Conservation (phyloP, 768 basidiomycete species). For the Boletales sp. region DNA sequence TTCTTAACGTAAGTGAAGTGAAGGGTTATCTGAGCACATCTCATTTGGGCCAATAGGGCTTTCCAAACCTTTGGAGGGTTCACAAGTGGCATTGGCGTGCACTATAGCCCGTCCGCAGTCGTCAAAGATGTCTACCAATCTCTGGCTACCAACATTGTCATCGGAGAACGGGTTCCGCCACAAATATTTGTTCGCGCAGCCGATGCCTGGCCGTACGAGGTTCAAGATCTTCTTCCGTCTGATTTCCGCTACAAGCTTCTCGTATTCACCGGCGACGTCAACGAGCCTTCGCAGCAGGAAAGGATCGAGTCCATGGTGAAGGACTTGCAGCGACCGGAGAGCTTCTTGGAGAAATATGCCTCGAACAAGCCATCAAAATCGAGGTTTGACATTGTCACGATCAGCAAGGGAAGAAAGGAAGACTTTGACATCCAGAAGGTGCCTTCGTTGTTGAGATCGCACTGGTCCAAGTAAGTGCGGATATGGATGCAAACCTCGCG, state of each 20-base stretch:
- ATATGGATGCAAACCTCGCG: neutral
- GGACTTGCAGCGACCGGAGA: slow-evolving; percentile 21
- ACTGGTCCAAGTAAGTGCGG: slow-evolving; percentile 40
- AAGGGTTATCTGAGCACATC: neutral
- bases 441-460: slow-evolving; percentile 31
- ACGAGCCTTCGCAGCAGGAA: slow-evolving; percentile 14
- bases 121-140: slow-evolving; percentile 34
- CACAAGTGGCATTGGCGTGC: slow-evolving; percentile 47
- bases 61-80: slow-evolving; percentile 46
- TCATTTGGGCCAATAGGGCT: slow-evolving; percentile 27
- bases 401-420: slow-evolving; percentile 31
- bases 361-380: slow-evolving; percentile 17
- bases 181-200: slow-evolving; percentile 45
- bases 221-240: slow-evolving; percentile 47
- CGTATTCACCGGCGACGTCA: slow-evolving; percentile 40
- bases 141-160: slow-evolving; percentile 36
- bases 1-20: slow-evolving; percentile 38
- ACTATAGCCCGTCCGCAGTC: slow-evolving; percentile 41
- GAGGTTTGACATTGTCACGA: slow-evolving; percentile 30
- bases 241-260: slow-evolving; percentile 50
- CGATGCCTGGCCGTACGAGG: slow-evolving; percentile 43
- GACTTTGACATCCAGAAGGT: slow-evolving; percentile 30
- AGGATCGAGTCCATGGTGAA: slow-evolving; percentile 26
- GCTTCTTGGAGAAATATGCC: slow-evolving; percentile 27
- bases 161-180: slow-evolving; percentile 51